Percentiles rank a stretch among this genome's conserved stretches.
These are phyloP conservation scores for Ganoderma lucidum DNA, from an alignment of 1,284 basidiomycete genomes.

Conservation along the genomic window DNA sequence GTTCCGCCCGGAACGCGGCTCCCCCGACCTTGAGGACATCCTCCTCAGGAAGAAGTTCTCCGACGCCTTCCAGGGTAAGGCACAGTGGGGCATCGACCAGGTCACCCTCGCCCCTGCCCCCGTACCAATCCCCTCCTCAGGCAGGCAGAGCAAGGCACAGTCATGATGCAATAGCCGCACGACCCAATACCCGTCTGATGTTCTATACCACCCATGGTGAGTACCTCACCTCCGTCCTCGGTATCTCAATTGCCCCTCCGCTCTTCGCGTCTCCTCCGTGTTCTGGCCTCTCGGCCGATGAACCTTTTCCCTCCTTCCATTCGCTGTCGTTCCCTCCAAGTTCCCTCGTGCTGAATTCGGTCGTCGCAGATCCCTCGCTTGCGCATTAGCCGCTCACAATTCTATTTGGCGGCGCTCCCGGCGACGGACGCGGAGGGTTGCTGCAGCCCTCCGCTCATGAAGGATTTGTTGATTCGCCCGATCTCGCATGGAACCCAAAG, in stretches of 20 bases:
- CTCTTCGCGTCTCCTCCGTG: slow-evolving; percentile 9
- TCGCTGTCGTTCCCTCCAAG: slow-evolving; percentile 14
- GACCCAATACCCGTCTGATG: slow-evolving; percentile 34
- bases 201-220: slow-evolving; percentile 37
- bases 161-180: slow-evolving; percentile 29
- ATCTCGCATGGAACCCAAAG: slow-evolving; percentile 28
- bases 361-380: slow-evolving; percentile 28
- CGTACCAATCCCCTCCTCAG: slow-evolving; percentile 22
- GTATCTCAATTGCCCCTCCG: background rate
- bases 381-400: slow-evolving; percentile 19
- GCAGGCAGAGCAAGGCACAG: slow-evolving; percentile 32
- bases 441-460: background rate
- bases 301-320: slow-evolving; percentile 21
- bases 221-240: slow-evolving; percentile 15
- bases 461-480: slow-evolving; percentile 1
- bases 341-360: slow-evolving; percentile 21
- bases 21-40: slow-evolving; percentile 63
- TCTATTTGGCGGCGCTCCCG: slow-evolving; percentile 1
- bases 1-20: slow-evolving; percentile 60
- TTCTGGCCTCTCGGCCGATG: slow-evolving; percentile 12
- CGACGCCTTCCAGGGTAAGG: slow-evolving; percentile 43
- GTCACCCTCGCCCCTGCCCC: slow-evolving; percentile 28
- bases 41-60: slow-evolving; percentile 56
- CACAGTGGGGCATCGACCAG: slow-evolving; percentile 45
- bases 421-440: background rate